A percentile compares a stretch with the other conserved stretches of the same genome.
These are phyloP conservation scores for Capsella rubella DNA, from an alignment of 441 rosid genomes.

Conservation along the genomic window DNA sequence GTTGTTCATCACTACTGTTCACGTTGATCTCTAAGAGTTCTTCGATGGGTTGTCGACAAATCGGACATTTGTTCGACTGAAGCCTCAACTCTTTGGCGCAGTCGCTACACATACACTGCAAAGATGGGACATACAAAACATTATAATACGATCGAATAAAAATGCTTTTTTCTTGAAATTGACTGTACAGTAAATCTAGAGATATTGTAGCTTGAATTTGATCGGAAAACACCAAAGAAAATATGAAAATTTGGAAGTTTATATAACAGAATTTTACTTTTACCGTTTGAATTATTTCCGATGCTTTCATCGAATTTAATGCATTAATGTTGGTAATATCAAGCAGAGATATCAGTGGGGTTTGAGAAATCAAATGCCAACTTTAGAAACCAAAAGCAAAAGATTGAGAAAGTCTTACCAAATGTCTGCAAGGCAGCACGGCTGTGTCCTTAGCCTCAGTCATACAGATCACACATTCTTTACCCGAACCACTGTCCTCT, in stretches of 20 bases:
- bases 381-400: background rate
- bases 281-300: background rate
- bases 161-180: no score
- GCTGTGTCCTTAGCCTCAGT: slow-evolving; percentile 92
- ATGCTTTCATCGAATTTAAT: background rate
- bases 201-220: background rate
- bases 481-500: slow-evolving; percentile 70
- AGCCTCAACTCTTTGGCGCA: slow-evolving; percentile 78
- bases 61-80: slow-evolving; percentile 83
- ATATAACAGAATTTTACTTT: background rate
- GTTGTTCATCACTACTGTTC: slow-evolving; percentile 47
- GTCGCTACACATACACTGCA: slow-evolving; percentile 82
- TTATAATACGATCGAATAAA: background rate
- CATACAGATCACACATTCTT: slow-evolving; percentile 94
- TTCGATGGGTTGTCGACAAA: slow-evolving; percentile 77
- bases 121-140: background rate
- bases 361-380: background rate
- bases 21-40: slow-evolving; percentile 82
- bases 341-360: background rate
- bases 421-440: slow-evolving; percentile 85
- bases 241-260: no score
- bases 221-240: slow-evolving; percentile 1
- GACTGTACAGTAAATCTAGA: no score
- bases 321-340: background rate
- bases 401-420: slow-evolving; percentile 55